These are phyloP conservation scores for Penicillium frequentans DNA, from an alignment of 2,329 filamentous ascomycete genomes.

Conservation along the genomic window DNA sequence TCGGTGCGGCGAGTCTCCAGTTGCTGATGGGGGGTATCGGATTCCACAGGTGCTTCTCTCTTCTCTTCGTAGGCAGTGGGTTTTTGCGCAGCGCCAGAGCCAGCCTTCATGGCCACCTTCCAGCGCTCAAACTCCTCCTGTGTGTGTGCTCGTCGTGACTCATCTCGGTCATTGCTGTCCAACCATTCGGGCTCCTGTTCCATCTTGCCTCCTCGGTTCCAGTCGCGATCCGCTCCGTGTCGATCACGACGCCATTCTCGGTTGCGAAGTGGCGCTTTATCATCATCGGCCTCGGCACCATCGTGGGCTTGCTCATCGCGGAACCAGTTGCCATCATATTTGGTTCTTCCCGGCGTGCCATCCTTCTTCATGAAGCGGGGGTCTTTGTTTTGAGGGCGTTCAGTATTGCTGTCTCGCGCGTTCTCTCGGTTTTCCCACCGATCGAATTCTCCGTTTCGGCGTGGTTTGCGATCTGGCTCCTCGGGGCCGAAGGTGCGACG, in stretches of 20 bases:
- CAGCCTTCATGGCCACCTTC: slow-evolving; percentile 86
- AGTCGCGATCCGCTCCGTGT: slow-evolving; percentile 53
- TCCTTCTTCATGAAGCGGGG: slow-evolving; percentile 62
- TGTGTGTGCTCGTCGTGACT: slow-evolving; percentile 70
- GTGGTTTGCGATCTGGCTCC: slow-evolving; percentile 41
- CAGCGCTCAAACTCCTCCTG: slow-evolving; percentile 92
- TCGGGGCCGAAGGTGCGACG: slow-evolving; percentile 43
- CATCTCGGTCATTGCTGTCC: slow-evolving; percentile 67
- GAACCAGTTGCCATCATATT: slow-evolving; percentile 73
- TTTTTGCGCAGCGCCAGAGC: slow-evolving; percentile 40
- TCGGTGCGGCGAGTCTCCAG: slow-evolving; percentile 44
- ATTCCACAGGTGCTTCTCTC: slow-evolving; percentile 37
- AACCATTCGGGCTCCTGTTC: slow-evolving; percentile 92
- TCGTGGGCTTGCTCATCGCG: slow-evolving; percentile 55
- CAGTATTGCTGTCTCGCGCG: slow-evolving; percentile 53
- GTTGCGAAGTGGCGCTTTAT: slow-evolving; percentile 52
- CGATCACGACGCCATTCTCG: slow-evolving; percentile 62
- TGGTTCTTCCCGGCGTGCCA: slow-evolving; percentile 55
- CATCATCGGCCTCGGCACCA: slow-evolving; percentile 42
- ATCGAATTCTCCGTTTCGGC: slow-evolving; percentile 45
- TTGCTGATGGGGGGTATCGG: slow-evolving; percentile 31
- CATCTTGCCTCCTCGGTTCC: slow-evolving; percentile 53
- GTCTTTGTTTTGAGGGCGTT: slow-evolving; percentile 55
- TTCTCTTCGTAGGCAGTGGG: slow-evolving; percentile 44
- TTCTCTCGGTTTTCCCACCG: slow-evolving; percentile 47